Evolutionary conservation across 805 yeast species (phyloP), one percentile per base, ranked within the genome.

Genomic region (Vanderwaltozyma verrucispora): DNA sequence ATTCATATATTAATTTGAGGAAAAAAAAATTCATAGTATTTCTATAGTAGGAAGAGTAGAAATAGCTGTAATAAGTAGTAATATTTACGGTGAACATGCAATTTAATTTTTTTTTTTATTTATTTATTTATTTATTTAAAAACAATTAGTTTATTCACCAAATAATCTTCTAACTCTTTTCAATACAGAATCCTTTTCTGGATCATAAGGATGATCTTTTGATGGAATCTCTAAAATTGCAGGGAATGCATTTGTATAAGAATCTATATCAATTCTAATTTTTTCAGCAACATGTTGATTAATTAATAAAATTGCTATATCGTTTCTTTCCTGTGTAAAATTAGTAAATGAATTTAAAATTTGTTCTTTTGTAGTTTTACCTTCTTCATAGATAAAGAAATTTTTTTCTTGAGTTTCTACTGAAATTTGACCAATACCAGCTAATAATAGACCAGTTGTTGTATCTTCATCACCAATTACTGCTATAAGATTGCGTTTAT

Each of bases 391-490:
- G 36, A 80, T 73, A 42, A 63, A 60, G 62, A 92, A 92, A 69
- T 92, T 92, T 65, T 85, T 79, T 19, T 69, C 63, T 44, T 66
- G 66, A 29, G 75, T 69, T 46, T 48, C 48, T 13, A 56, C 50
- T 15, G 44, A 14, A 16, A 87, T 78, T 54, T 89, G 94, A 19
- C 98, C 98, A 41, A 85, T 77, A 21, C 98, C 98, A 1, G 98
- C 98, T 41, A 92, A 71, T 26, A 92, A 69, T 70, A 92, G 74
- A 3, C 98, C 98, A 2, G 98, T 92, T 42, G 92, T 88, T 17
- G 97, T 82, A 56, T 92, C 97, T 65, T 92, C 98, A 55, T 92
- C 98, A 14, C 96, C 98, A 54, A 92, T 86, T 28, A 88, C 94
- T 11, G 96, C 97, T 41, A 92, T 68, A 48, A 88, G 70, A 28